Evolutionary conservation across 805 yeast species (phyloP), one percentile per base, ranked within the genome.

Genomic region (Grigorovia jiainica): DNA sequence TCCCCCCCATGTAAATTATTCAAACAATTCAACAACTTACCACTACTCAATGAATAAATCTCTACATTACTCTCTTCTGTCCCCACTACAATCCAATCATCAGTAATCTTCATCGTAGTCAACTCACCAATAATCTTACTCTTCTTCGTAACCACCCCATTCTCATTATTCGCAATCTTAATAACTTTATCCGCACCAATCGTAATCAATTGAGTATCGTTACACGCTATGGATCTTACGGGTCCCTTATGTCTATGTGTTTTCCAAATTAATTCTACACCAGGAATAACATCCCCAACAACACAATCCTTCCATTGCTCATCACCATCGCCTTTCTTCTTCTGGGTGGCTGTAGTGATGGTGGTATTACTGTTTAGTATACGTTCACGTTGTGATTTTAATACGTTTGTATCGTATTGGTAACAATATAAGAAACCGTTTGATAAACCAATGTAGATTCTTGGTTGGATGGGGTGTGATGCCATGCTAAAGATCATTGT

Each of bases 161-260:
- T 78, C 41, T 68, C 73, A 0, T 85, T 55, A 23, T 66, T 65
- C 1, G 95, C 92, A 52, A 76, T 78, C 60, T 90, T 90, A 47
- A 90, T 65, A 5, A 84, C 75, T 37, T 76, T 75, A 47, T 90
- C 98, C 0, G 83, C 73, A 0, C 97, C 97, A 16, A 79, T 76
- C 0, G 95, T 71, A 0, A 87, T 41, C 43, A 61, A 60, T 24
- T 72, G 71, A n/a, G 72, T 71, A 5, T 63, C 57, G 30, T 78
- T 75, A 58, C 86, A 79, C 7, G 75, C 65, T 2, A 85, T 65
- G 4, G 82, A 75, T 34, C 98, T 66, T 46, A 95, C 86, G 48
- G 95, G 81, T 1, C 87, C 89, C 59, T 87, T 87, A 57, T 90
- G 97, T 57, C 97, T 73, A 53, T 76, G 84, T 0, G 97, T 89